Evolutionary conservation across 768 basidiomycete species (phyloP).

Genomic region (Mycena galopus): DNA sequence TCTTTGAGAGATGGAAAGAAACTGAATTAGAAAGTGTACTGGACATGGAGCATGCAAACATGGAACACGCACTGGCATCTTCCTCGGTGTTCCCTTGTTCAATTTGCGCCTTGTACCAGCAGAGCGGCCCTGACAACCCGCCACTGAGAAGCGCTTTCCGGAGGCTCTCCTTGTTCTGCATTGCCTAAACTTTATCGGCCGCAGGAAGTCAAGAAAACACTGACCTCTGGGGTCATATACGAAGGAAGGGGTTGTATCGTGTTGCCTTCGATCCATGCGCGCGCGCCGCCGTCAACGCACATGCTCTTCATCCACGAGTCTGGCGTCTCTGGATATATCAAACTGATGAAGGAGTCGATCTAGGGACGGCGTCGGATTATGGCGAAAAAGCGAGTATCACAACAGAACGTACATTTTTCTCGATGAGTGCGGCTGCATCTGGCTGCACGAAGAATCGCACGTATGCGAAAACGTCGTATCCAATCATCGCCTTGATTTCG

Average conservation of each 20-base stretch:
- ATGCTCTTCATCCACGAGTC: conserved; percentile 53
- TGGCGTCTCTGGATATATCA: conserved; percentile 49
- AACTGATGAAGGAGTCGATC: conserved; percentile 55
- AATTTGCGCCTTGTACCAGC: conserved; percentile 52
- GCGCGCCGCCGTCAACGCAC: conserved; percentile 51
- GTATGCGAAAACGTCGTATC: conserved; percentile 19
- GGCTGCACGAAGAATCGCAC: conserved; percentile 37
- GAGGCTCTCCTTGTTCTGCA: conserved; percentile 43
- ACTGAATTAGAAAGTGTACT: too few relatives aligned
- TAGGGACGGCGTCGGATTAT: conserved; percentile 21
- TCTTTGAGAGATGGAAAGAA: neutral
- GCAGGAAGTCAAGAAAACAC: neutral
- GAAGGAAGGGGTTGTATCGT: conserved; percentile 42
- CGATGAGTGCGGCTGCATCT: conserved; percentile 49
- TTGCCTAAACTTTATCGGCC: neutral
- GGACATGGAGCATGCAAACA: neutral
- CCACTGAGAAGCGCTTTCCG: conserved; percentile 39
- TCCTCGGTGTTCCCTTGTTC: conserved; percentile 48
- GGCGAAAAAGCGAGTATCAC: neutral
- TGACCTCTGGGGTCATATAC: conserved; percentile 51
- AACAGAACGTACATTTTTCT: conserved; percentile 47
- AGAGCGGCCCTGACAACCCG: conserved; percentile 49
- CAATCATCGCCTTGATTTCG: neutral
- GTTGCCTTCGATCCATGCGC: conserved; percentile 50
- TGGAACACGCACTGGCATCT: conserved; percentile 43